Percentiles rank a stretch among this genome's conserved stretches.
Conservation (phyloP, 768 basidiomycete species). For the Lentinus tigrinus region DNA sequence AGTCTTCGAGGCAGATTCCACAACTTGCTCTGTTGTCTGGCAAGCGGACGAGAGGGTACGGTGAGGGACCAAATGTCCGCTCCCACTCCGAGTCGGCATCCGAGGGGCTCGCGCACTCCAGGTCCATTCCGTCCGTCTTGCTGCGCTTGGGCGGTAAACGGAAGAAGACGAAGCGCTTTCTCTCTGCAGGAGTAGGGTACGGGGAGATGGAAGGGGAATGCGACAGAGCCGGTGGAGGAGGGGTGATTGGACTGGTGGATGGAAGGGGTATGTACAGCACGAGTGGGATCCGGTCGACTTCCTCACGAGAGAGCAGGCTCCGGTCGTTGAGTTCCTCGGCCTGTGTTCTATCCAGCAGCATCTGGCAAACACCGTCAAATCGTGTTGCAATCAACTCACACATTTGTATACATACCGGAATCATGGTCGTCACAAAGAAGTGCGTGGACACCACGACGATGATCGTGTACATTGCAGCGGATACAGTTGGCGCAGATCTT, state of each 20-base stretch:
- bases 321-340: background rate
- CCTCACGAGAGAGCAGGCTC: constrained; percentile 8
- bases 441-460: background rate
- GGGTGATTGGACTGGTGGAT: background rate
- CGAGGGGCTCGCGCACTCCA: background rate
- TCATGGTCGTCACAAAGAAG: background rate
- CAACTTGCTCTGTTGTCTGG: constrained; percentile 84
- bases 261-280: constrained; percentile 11
- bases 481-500: background rate
- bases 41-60: constrained; percentile 77
- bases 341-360: background rate
- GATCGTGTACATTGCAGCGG: background rate
- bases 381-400: background rate
- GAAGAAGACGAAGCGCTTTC: constrained; percentile 5
- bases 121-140: background rate
- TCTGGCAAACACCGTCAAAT: background rate
- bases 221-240: background rate
- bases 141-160: background rate
- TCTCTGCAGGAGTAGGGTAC: background rate
- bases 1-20: constrained; percentile 82
- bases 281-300: constrained; percentile 14
- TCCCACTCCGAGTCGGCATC: constrained; percentile 55
- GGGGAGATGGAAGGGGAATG: background rate
- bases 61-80: constrained; percentile 69
- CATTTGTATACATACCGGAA: background rate